These are phyloP conservation scores for Coemansia sp. DNA, from an alignment of 192 early-diverging fungal species.

Conservation along the genomic window DNA sequence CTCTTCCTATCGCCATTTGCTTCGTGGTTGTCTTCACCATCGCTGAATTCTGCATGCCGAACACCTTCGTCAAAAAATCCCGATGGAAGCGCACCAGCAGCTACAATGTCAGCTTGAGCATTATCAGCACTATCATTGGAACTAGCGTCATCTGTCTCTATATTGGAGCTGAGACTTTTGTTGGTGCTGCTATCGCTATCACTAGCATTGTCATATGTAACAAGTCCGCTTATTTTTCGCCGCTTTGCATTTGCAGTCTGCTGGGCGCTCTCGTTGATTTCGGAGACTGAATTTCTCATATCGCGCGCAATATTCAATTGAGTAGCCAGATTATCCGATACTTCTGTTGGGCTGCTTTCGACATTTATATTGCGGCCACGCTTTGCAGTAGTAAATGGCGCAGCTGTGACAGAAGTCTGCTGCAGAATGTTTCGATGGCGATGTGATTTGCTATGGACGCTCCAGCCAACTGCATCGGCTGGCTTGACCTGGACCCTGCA, in stretches of 20 bases:
- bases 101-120: background rate
- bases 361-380: background rate
- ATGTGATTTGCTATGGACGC: conserved; percentile 11
- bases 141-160: background rate
- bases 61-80: conserved; percentile 18
- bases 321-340: background rate
- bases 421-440: conserved; percentile 7
- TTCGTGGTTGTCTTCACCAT: background rate
- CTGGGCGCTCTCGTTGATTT: background rate
- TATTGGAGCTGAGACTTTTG: background rate
- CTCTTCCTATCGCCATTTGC: too few species aligned
- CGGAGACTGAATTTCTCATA: background rate
- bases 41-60: background rate
- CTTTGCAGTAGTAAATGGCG: background rate
- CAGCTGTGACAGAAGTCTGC: background rate
- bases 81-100: conserved; percentile 8
- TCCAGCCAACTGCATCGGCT: conserved; percentile 13
- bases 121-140: background rate
- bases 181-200: background rate
- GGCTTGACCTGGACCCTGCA: conserved; percentile 14
- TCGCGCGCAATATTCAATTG: conserved; percentile 5
- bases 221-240: conserved; percentile 10
- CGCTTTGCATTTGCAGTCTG: conserved; percentile 15
- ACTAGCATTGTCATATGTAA: conserved; percentile 14
- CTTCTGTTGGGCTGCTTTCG: background rate